Conservation (phyloP, 331 rosid genomes). For the Pyrus hybrid region DNA sequence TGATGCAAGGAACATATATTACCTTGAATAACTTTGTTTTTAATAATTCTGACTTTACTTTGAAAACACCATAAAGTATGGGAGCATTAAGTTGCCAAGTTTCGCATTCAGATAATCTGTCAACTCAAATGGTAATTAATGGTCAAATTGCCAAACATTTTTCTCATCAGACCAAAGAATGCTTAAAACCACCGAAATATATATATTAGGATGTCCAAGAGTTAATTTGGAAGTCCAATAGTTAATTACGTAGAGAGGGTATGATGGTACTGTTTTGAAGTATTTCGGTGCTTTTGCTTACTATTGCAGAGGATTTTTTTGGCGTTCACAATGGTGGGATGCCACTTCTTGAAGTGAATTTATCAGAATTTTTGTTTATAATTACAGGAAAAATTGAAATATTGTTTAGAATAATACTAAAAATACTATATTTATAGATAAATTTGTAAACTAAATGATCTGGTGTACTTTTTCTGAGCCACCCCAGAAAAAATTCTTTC, state of each 20-base stretch:
- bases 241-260: background rate
- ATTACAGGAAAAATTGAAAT: conserved; percentile 68
- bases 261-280: background rate
- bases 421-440: no score
- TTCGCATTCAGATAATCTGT: conserved; percentile 62
- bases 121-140: conserved; percentile 20
- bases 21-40: conserved; percentile 58
- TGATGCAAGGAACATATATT: background rate
- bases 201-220: background rate
- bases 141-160: background rate
- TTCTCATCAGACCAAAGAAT: background rate
- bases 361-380: background rate
- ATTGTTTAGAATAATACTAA: conserved; percentile 51
- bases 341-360: background rate
- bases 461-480: no score
- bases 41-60: conserved; percentile 45
- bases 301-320: background rate
- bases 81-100: conserved; percentile 54
- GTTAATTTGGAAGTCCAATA: no score
- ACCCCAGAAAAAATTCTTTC: no score
- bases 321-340: background rate
- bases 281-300: background rate
- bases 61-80: conserved; percentile 66
- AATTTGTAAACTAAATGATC: no score
- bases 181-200: background rate